These are phyloP conservation scores for Nicotiana knightiana DNA, from an alignment of 257 asterid species.

Conservation along the genomic window DNA sequence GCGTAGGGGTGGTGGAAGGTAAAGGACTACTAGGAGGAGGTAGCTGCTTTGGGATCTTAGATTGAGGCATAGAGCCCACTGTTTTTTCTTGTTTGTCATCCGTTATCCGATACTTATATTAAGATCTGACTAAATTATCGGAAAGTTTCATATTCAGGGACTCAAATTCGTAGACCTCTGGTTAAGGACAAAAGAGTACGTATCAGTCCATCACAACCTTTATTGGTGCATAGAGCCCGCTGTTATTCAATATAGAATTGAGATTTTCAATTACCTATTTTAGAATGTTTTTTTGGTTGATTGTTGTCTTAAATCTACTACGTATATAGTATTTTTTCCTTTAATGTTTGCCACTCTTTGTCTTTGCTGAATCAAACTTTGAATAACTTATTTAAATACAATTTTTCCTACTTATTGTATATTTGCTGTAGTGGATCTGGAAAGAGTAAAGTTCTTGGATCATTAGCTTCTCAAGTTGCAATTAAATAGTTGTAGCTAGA, in stretches of 20 bases:
- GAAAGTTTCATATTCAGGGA: no score
- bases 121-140: no score
- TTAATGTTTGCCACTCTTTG: not conserved
- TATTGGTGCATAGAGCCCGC: not conserved
- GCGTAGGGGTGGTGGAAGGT: not conserved
- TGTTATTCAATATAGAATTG: not conserved
- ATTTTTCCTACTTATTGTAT: no score
- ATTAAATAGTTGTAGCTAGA: not conserved
- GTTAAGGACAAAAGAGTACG: no score
- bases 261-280: not conserved
- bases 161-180: no score
- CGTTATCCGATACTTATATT: no score
- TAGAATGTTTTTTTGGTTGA: not conserved
- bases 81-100: no score
- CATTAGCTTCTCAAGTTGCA: not conserved
- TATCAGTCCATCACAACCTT: no score
- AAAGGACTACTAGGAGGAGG: not conserved
- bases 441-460: not conserved
- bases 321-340: not conserved
- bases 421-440: no score
- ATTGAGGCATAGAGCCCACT: not conserved
- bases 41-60: conserved; percentile 2
- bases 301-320: not conserved
- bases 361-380: not conserved
- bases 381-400: no score